Evolutionary conservation across 139 green algal genomes (phyloP).

Genomic region (Chlamydomonas urium): DNA sequence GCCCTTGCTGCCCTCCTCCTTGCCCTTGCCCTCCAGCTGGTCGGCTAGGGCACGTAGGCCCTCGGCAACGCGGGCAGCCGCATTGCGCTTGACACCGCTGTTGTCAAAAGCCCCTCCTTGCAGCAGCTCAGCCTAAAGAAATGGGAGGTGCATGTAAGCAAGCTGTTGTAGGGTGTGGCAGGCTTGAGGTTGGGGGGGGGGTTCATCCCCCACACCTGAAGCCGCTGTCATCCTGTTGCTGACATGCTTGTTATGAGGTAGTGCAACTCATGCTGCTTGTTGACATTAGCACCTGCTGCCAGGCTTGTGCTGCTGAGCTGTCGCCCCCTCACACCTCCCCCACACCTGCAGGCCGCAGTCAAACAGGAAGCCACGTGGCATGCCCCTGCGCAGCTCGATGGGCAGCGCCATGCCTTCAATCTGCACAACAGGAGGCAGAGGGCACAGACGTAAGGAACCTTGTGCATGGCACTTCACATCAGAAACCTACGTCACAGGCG

Average conservation of each 20-base stretch:
- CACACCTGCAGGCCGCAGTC: constrained; percentile 18
- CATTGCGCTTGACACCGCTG: too few relatives aligned
- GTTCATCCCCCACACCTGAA: too few relatives aligned
- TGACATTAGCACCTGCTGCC: background rate
- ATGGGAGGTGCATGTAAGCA: too few relatives aligned
- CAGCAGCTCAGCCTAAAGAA: too few relatives aligned
- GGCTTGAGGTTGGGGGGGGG: too few relatives aligned
- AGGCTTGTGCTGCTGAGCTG: too few relatives aligned
- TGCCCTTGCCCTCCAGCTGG: constrained; percentile 49
- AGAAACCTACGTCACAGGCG: too few relatives aligned
- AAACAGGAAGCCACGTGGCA: constrained; percentile 38
- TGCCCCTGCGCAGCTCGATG: constrained; percentile 29
- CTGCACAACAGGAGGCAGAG: constrained; percentile 12
- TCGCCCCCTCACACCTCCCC: background rate
- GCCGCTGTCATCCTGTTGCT: too few relatives aligned
- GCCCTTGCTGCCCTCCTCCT: background rate
- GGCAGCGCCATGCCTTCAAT: constrained; percentile 28
- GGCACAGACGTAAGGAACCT: background rate
- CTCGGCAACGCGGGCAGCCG: constrained; percentile 1
- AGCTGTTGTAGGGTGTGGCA: too few relatives aligned
- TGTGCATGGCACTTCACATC: too few relatives aligned
- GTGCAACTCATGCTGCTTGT: background rate
- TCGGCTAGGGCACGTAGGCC: constrained; percentile 49
- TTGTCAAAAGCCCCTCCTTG: too few relatives aligned
- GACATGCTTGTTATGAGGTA: too few relatives aligned